Evolutionary conservation across 1,139 yeast species (phyloP).

Genomic region (Scheffersomyces illinoinensis): DNA sequence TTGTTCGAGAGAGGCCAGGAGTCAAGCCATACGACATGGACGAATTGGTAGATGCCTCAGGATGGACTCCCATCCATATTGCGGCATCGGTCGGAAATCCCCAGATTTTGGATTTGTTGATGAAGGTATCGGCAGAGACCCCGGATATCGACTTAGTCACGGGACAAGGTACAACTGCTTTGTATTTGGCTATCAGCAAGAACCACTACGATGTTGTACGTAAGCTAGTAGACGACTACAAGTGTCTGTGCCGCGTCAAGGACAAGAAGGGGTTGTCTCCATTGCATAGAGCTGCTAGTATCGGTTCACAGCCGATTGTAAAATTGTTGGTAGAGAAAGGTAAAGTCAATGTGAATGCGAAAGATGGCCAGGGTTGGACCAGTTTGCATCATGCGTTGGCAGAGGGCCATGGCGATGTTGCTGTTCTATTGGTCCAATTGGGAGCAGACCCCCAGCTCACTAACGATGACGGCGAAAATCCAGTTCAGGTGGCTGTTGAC

Average conservation of each 20-base stretch:
- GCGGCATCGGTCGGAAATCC: constrained; percentile 73
- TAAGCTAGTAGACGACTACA: constrained; percentile 48
- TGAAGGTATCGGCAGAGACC: constrained; percentile 23
- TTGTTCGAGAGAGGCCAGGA: constrained; percentile 33
- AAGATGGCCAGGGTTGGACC: constrained; percentile 79
- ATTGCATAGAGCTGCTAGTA: constrained; percentile 81
- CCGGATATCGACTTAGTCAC: constrained; percentile 43
- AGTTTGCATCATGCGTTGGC: constrained; percentile 89
- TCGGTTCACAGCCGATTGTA: constrained; percentile 62
- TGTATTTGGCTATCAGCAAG: constrained; percentile 79
- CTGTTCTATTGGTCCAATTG: constrained; percentile 54
- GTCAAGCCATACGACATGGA: constrained; percentile 57
- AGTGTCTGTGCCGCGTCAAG: constrained; percentile 63
- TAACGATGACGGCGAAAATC: constrained; percentile 55
- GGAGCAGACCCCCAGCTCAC: constrained; percentile 65
- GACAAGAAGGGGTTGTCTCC: constrained; percentile 70
- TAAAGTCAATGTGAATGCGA: constrained; percentile 64
- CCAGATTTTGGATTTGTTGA: constrained; percentile 45
- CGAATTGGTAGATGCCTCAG: constrained; percentile 67
- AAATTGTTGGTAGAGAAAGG: constrained; percentile 51
- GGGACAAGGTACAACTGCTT: constrained; percentile 66
- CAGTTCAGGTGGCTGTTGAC: constrained; percentile 63
- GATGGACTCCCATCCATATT: constrained; percentile 89
- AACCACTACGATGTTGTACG: constrained; percentile 55
- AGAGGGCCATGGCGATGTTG: constrained; percentile 86